Evolutionary conservation across 768 basidiomycete genomes (phyloP).

Genomic region (Kwoniella bestiolae): DNA sequence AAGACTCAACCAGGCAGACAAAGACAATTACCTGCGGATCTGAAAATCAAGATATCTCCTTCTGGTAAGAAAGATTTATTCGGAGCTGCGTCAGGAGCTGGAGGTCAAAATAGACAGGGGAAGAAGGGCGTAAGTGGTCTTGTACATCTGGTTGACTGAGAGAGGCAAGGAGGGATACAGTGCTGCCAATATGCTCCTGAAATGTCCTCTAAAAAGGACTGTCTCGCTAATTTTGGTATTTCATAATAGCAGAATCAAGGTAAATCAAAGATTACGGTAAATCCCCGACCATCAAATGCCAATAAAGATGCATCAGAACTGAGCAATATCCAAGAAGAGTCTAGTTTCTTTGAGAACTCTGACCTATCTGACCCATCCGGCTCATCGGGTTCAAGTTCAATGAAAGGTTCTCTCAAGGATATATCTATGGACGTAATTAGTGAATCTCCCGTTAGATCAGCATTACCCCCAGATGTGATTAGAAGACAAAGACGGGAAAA

Average conservation of each 20-base stretch:
- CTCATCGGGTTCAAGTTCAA: neutral
- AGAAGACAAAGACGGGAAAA: conserved; percentile 18
- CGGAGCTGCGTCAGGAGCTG: neutral
- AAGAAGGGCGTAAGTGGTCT: neutral
- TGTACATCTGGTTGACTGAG: too few species aligned
- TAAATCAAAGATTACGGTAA: neutral
- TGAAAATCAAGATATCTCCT: conserved; percentile 18
- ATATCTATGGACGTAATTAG: conserved; percentile 15
- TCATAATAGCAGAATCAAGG: neutral
- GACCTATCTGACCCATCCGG: conserved; percentile 1
- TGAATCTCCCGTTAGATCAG: neutral
- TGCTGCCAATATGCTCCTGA: too few species aligned
- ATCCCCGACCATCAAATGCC: neutral
- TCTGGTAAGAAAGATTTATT: conserved; percentile 11
- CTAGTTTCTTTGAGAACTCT: conserved; percentile 24
- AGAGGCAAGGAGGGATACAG: neutral
- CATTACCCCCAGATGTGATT: conserved; percentile 23
- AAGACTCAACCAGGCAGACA: conserved; percentile 15
- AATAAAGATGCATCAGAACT: neutral
- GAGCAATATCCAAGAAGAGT: neutral
- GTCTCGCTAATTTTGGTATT: too few species aligned
- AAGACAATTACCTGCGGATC: conserved; percentile 18
- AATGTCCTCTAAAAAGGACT: too few species aligned
- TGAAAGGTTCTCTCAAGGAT: conserved; percentile 10
- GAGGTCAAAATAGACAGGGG: neutral